Evolutionary conservation across 2,329 filamentous ascomycete genomes (phyloP).

Genomic region (Sporothrix globosa): DNA sequence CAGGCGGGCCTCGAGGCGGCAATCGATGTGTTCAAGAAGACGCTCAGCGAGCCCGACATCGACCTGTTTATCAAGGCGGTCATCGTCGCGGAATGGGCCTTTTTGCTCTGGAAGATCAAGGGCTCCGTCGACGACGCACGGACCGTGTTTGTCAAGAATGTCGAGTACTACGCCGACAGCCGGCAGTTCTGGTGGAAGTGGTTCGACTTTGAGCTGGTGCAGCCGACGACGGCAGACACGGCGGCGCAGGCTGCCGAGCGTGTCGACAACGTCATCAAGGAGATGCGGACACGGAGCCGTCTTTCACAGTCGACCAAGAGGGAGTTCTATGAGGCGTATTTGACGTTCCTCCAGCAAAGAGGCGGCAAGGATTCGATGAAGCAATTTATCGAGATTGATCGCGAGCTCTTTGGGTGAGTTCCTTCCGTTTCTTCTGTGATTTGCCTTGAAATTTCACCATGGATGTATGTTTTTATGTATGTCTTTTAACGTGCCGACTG

Average conservation of each 20-base stretch:
- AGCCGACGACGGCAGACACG: slow-evolving; percentile 68
- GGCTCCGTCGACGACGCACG: slow-evolving; percentile 79
- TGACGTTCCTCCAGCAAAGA: slow-evolving; percentile 80
- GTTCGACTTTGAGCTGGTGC: slow-evolving; percentile 84
- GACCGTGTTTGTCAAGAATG: slow-evolving; percentile 78
- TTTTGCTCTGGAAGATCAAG: slow-evolving; percentile 84
- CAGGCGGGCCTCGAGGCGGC: slow-evolving; percentile 83
- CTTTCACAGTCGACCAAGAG: slow-evolving; percentile 70
- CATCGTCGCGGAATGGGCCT: slow-evolving; percentile 85
- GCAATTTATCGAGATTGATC: slow-evolving; percentile 80
- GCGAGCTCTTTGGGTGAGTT: slow-evolving; percentile 80
- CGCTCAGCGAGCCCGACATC: slow-evolving; percentile 73
- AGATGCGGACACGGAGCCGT: slow-evolving; percentile 72
- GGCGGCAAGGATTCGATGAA: slow-evolving; percentile 83
- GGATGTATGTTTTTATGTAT: no score
- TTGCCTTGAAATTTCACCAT: not conserved
- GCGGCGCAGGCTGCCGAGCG: slow-evolving; percentile 69
- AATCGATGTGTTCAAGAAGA: slow-evolving; percentile 77
- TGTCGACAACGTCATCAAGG: slow-evolving; percentile 79
- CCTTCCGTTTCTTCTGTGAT: not conserved
- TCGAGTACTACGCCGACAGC: slow-evolving; percentile 83
- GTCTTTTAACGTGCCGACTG: not conserved
- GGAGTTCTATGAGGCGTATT: slow-evolving; percentile 76
- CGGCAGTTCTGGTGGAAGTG: slow-evolving; percentile 88
- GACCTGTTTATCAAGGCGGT: slow-evolving; percentile 82